phyloP scores from a whole-genome alignment of 148 eudicot species.

The Vaccinium macrocarpon region DNA sequence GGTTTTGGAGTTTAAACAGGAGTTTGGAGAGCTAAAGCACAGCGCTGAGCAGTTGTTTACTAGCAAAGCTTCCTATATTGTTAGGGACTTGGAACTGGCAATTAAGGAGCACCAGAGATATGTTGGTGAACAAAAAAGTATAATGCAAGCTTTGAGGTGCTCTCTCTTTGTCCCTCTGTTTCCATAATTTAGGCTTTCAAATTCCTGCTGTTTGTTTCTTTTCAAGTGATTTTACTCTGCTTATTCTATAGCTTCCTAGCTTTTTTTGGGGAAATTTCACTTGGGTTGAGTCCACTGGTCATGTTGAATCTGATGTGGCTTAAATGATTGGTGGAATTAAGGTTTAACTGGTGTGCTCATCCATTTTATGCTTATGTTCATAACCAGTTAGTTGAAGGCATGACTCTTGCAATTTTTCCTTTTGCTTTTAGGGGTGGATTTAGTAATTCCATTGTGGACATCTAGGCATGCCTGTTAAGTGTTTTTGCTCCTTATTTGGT shows the following conservation, averaged over 20 bases:
- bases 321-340: neutral
- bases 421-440: neutral
- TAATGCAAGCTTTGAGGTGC: slow-evolving; percentile 94
- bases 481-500: neutral
- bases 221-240: neutral
- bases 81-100: slow-evolving; percentile 61
- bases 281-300: neutral
- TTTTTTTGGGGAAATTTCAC: neutral
- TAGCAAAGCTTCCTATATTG: slow-evolving; percentile 60
- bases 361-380: slow-evolving; percentile 7
- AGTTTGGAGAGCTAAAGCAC: slow-evolving; percentile 78
- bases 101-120: slow-evolving; percentile 61
- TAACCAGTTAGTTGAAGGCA: neutral
- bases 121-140: slow-evolving; percentile 72
- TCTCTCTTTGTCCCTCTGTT: slow-evolving; percentile 18
- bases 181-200: neutral
- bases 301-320: slow-evolving; percentile 12
- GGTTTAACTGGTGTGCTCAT: slow-evolving; percentile 4
- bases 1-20: slow-evolving; percentile 83
- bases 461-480: neutral
- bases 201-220: slow-evolving; percentile 11
- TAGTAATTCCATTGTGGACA: neutral
- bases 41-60: slow-evolving; percentile 80
- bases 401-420: neutral
- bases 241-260: neutral